Evolutionary conservation across 257 asterid species (phyloP).

Genomic region (Ajuga chamaepitys): DNA sequence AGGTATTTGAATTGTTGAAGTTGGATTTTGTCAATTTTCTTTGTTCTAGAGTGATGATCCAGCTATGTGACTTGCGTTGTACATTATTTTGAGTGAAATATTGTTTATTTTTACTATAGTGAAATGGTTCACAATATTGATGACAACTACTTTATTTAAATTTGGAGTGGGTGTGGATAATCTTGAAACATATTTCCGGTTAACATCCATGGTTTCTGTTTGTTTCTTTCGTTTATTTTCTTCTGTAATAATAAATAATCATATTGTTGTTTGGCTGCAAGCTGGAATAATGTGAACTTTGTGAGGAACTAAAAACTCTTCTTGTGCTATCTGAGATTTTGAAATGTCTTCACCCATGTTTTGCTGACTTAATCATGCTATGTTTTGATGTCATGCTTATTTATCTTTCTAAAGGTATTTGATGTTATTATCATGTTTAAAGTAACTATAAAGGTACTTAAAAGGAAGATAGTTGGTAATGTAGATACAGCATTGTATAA

Average conservation of each 20-base stretch:
- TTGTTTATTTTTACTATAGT: background rate
- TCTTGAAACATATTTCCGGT: background rate
- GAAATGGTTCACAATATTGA: too few species aligned
- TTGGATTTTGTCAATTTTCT: background rate
- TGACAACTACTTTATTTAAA: background rate
- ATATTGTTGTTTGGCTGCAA: background rate
- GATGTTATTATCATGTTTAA: background rate
- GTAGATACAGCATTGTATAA: background rate
- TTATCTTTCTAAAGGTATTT: background rate
- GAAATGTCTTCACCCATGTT: background rate
- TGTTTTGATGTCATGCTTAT: background rate
- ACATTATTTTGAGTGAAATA: background rate
- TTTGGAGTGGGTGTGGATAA: background rate
- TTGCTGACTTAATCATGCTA: background rate
- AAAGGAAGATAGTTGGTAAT: background rate
- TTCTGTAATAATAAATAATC: background rate
- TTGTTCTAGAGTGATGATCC: background rate
- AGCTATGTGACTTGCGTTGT: background rate
- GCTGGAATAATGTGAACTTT: background rate
- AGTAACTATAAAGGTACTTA: background rate
- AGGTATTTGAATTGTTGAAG: constrained; percentile 38
- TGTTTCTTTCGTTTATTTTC: background rate
- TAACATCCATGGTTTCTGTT: background rate
- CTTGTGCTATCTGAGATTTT: background rate
- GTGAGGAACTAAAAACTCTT: background rate